Evolutionary conservation across 2,329 filamentous ascomycete species (phyloP).

Genomic region (Fusarium caatingaense): DNA sequence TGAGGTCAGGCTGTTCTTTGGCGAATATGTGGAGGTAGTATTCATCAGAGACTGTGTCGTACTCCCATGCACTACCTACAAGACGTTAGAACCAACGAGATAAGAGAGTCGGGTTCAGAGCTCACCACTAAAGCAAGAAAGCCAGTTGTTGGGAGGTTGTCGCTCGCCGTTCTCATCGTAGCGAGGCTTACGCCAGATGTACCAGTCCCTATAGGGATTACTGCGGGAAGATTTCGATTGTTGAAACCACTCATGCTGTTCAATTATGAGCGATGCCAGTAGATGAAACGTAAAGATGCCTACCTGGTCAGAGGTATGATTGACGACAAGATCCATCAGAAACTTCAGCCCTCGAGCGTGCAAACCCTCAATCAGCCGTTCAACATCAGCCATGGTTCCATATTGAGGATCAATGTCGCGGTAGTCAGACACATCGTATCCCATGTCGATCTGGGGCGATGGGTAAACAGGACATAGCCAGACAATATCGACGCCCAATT

Average conservation of each 20-base stretch:
- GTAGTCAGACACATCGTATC: slow-evolving; percentile 78
- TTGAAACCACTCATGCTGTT: slow-evolving; percentile 62
- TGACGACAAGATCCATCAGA: slow-evolving; percentile 80
- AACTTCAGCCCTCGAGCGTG: slow-evolving; percentile 74
- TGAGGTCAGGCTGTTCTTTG: slow-evolving; percentile 78
- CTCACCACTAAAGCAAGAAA: slow-evolving; percentile 62
- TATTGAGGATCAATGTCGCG: slow-evolving; percentile 72
- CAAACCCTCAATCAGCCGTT: slow-evolving; percentile 67
- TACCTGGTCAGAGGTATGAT: slow-evolving; percentile 71
- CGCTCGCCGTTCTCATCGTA: slow-evolving; percentile 65
- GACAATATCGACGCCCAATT: slow-evolving; percentile 71
- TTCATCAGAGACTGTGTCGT: slow-evolving; percentile 62
- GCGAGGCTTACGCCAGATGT: slow-evolving; percentile 62
- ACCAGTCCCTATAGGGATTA: slow-evolving; percentile 73
- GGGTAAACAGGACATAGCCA: slow-evolving; percentile 76
- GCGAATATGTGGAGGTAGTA: slow-evolving; percentile 80
- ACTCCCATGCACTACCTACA: slow-evolving; percentile 35
- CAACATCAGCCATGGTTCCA: slow-evolving; percentile 74
- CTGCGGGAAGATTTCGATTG: slow-evolving; percentile 68
- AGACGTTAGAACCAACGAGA: slow-evolving; percentile 53
- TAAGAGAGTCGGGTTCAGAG: slow-evolving; percentile 52
- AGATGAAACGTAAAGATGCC: background rate
- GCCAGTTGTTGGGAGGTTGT: slow-evolving; percentile 78
- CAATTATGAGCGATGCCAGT: background rate
- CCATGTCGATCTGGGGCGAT: slow-evolving; percentile 74